A percentile compares a stretch with the other conserved stretches of the same genome.
These are phyloP conservation scores for Jaapia argillacea DNA, from an alignment of 768 basidiomycete genomes.

Conservation along the genomic window DNA sequence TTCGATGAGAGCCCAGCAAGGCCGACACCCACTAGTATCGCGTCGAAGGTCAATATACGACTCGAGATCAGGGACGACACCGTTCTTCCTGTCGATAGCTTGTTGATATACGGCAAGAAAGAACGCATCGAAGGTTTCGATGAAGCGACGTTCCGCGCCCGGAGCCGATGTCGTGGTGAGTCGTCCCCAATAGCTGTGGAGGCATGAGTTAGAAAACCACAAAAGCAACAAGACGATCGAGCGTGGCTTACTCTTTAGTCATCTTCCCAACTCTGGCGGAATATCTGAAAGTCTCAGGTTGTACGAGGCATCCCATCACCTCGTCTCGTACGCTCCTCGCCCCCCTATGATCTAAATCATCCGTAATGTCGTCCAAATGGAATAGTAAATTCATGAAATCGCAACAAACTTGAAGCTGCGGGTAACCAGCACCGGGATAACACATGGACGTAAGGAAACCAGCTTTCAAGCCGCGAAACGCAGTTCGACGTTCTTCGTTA, in stretches of 20 bases:
- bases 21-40: constrained; percentile 77
- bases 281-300: constrained; percentile 40
- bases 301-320: constrained; percentile 62
- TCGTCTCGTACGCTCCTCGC: constrained; percentile 23
- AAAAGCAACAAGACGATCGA: constrained; percentile 3
- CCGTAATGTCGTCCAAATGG: neutral
- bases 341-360: neutral
- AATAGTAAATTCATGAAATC: constrained; percentile 66
- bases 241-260: constrained; percentile 56
- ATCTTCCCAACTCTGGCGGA: constrained; percentile 51
- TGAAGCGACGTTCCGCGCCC: constrained; percentile 63
- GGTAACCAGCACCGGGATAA: constrained; percentile 45
- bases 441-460: constrained; percentile 64
- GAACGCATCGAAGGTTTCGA: constrained; percentile 71
- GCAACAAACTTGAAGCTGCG: constrained; percentile 59
- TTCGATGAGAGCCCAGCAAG: constrained; percentile 76
- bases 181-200: constrained; percentile 56
- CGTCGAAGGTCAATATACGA: constrained; percentile 72
- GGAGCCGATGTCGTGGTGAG: constrained; percentile 44
- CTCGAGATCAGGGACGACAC: constrained; percentile 65
- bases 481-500: constrained; percentile 37
- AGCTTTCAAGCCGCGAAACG: constrained; percentile 62
- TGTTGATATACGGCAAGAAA: constrained; percentile 73
- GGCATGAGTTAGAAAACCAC: constrained; percentile 2
- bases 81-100: constrained; percentile 51